Evolutionary conservation across 495 filamentous ascomycete species (phyloP), one percentile per base, ranked within the genome.

Genomic region (Lasiosphaeria hispida): DNA sequence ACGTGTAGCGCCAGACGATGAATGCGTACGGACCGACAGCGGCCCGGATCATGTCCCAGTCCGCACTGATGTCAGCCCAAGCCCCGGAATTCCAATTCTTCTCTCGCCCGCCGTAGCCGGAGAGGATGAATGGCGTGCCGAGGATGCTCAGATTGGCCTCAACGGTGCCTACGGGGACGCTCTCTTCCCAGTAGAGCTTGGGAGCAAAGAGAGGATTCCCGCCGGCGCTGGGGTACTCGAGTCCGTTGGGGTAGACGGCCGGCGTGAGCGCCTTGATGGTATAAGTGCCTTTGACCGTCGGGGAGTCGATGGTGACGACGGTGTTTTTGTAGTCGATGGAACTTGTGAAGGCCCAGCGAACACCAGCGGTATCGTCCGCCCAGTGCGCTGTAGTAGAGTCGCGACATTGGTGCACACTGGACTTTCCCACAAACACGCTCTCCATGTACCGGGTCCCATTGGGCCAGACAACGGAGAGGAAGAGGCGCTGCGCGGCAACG

Each of bases 381-480:
- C 50, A 53, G 35, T 5, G 15, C 10, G 13, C 50, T 30, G n/a
- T 53, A 17, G 38, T 40, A 1, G 15, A 13, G 37, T 41, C n/a
- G 4, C 13, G 35, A 35, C 50, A 53, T 9, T 13, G n/a, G n/a
- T 18, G 13, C 4, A 53, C n/a, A 7, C 14, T 53, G 15, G 50
- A 53, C 38, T 15, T 30, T 1, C 41, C 7, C n/a, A 40, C 35
- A 15, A 40, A 53, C 9, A n/a, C 18, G 50, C n/a, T 18, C 35
- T 39, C 37, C 50, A 53, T 53, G 50, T 39, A 41, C 15, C 50
- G n/a, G 11, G 50, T 53, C 36, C 50, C 50, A n/a, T 53, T 53
- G 37, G 50, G 50, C 50, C 50, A 53, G 17, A 42, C 50, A 15
- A 42, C 35, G 14, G 35, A 14, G 14, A 53, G 11, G 36, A 53